Evolutionary conservation across 2,329 filamentous ascomycete species (phyloP).

Genomic region (Sclerotiophoma versabilis): DNA sequence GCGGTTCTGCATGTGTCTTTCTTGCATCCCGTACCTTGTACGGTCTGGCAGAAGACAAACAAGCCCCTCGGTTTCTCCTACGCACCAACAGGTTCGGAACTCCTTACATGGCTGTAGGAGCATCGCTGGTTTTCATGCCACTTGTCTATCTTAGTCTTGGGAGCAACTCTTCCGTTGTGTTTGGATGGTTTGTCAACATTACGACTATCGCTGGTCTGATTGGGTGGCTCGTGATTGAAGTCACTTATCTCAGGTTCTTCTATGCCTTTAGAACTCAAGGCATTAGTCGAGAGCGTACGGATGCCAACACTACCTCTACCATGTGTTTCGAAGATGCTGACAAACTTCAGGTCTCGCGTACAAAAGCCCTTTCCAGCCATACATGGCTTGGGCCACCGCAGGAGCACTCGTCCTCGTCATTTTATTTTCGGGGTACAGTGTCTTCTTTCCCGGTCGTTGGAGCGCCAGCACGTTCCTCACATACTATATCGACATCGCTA

Average conservation of each 20-base stretch:
- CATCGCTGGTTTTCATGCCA: conserved; percentile 60
- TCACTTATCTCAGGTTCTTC: conserved; percentile 57
- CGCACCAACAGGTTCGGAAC: conserved; percentile 64
- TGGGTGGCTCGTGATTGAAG: conserved; percentile 58
- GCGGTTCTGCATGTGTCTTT: conserved; percentile 27
- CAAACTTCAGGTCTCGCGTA: conserved; percentile 3
- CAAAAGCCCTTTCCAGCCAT: conserved; percentile 7
- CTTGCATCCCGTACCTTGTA: conserved; percentile 24
- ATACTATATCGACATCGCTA: conserved; percentile 57
- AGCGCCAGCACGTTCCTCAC: conserved; percentile 51
- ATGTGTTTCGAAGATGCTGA: conserved; percentile 7
- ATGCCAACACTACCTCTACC: neutral
- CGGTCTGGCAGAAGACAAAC: conserved; percentile 19
- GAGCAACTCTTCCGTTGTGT: conserved; percentile 53
- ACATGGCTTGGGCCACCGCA: conserved; percentile 25
- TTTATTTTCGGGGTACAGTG: conserved; percentile 75
- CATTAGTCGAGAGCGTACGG: conserved; percentile 45
- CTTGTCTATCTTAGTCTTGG: conserved; percentile 66
- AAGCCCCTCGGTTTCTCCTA: conserved; percentile 25
- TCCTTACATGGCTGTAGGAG: conserved; percentile 70
- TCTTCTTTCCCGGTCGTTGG: conserved; percentile 73
- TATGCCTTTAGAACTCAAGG: conserved; percentile 50
- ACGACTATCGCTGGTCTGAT: conserved; percentile 62
- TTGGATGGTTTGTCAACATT: conserved; percentile 73
- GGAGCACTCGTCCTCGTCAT: conserved; percentile 67